Evolutionary conservation across 2,329 filamentous ascomycete genomes (phyloP).

Genomic region (Coniochaeta ligniaria): DNA sequence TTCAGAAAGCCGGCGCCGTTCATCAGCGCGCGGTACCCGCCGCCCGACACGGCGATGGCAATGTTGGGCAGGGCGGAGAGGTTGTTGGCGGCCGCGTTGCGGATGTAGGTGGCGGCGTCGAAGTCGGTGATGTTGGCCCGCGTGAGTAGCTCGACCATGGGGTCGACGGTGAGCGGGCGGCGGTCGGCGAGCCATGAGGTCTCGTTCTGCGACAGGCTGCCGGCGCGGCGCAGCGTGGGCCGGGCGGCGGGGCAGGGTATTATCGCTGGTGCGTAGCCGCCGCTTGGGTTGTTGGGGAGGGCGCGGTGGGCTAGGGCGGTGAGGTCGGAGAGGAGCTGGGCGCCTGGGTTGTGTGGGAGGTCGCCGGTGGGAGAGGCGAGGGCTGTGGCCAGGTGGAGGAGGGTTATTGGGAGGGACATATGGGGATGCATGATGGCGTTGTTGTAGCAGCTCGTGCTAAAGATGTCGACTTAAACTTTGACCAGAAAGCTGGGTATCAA

Average conservation of each 20-base stretch:
- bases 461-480: neutral
- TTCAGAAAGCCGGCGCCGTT: constrained; percentile 74
- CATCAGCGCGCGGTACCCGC: constrained; percentile 80
- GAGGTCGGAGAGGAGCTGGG: constrained; percentile 2
- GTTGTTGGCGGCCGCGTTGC: constrained; percentile 54
- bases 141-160: constrained; percentile 68
- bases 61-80: constrained; percentile 48
- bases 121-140: constrained; percentile 71
- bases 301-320: constrained; percentile 15
- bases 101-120: constrained; percentile 67
- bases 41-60: constrained; percentile 72
- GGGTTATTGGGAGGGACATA: neutral
- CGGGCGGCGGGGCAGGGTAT: constrained; percentile 64
- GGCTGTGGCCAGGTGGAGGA: neutral
- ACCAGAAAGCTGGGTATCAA: neutral
- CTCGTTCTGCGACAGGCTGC: constrained; percentile 60
- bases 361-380: neutral
- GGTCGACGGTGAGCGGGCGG: constrained; percentile 63
- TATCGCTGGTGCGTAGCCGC: constrained; percentile 63
- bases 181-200: constrained; percentile 65
- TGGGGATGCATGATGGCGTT: neutral
- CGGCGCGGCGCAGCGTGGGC: constrained; percentile 61
- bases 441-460: neutral
- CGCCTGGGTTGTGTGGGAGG: neutral
- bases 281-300: constrained; percentile 29